Evolutionary conservation across 1,284 basidiomycete species (phyloP), one percentile per base, ranked within the genome.

Genomic region (Austropuccinia psidii): DNA sequence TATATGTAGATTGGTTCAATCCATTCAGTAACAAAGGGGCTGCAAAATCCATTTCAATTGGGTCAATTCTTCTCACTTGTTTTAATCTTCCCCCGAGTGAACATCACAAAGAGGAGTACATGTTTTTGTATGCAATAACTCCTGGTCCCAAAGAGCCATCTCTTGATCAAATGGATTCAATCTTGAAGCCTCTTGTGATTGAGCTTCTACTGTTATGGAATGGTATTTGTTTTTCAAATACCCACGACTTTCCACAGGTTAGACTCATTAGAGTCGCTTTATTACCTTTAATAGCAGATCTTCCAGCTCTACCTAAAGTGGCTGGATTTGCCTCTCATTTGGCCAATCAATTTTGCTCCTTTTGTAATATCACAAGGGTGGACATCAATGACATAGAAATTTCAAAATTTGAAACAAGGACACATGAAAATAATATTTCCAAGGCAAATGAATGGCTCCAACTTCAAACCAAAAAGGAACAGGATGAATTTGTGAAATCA

Each of bases 1-100:
- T 70, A 13, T 58, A 49, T 49, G 31, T 61, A 7, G 57, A 70
- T 45, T 70, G 68, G 68, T 70, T 70, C 31, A 70, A 70, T 50
- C 68, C 68, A 9, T 50, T 15, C 33, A 43, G 54, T 1, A 70
- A 61, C 13, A 70, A 61, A 35, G 9, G 19, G 29, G 52, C 21
- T 3, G 43, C n/a, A 33, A 57, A 69, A 24, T 60, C 52, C 4
- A 31, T 47, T 21, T 58, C 67, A 7, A 21, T 69, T 15, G 67
- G 67, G 5, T 6, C 43, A 6, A 43, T 69, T 4, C 39, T 45
- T 0, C 67, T 57, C 19, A 33, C 37, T 3, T 58, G 67, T 39
- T n/a, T 60, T 15, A 69, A 69, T 43, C 54, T 69, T 4, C 67
- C 67, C 19, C 41, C 60, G 8, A 24, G 9, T 7, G 21, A 69